These are phyloP conservation scores for Pascua guehoae DNA, from an alignment of 1,284 basidiomycete genomes.

Conservation along the genomic window DNA sequence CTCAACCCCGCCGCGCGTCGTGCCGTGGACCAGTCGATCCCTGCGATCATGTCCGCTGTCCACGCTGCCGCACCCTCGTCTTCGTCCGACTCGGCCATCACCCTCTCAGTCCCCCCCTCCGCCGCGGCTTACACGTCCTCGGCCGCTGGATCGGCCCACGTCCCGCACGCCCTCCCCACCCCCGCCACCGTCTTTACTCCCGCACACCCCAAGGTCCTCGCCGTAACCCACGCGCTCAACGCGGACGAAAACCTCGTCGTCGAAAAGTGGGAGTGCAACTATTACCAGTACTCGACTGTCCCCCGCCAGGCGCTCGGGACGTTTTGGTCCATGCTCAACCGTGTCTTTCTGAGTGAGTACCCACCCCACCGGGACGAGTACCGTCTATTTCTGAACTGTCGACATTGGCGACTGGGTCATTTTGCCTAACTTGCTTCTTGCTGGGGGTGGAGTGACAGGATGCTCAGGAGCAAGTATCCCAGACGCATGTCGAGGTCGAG, in stretches of 20 bases:
- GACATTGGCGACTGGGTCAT: no score
- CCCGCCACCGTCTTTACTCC: not conserved
- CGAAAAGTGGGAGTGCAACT: conserved; percentile 54
- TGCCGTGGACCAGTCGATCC: not conserved
- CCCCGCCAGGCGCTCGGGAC: conserved; percentile 79
- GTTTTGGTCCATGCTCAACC: conserved; percentile 79
- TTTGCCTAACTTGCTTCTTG: no score
- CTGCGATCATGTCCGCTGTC: not conserved
- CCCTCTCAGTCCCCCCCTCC: not conserved
- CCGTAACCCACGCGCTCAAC: not conserved
- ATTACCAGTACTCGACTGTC: conserved; percentile 67
- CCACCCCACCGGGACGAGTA: no score
- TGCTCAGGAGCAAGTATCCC: no score
- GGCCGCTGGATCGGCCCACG: not conserved
- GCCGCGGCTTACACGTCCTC: not conserved
- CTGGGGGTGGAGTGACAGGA: no score
- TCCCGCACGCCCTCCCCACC: no score
- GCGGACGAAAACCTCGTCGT: conserved; percentile 7
- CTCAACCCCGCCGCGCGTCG: not conserved
- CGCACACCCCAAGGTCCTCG: not conserved
- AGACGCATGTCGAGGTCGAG: no score
- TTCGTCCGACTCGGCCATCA: not conserved
- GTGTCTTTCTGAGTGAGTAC: conserved; percentile 63
- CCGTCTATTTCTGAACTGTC: no score
- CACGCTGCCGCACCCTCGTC: not conserved